A percentile compares a stretch with the other conserved stretches of the same genome.
Evolutionary conservation across 306 rosid genomes (phyloP).

Genomic region (Mimosa bimucronata): DNA sequence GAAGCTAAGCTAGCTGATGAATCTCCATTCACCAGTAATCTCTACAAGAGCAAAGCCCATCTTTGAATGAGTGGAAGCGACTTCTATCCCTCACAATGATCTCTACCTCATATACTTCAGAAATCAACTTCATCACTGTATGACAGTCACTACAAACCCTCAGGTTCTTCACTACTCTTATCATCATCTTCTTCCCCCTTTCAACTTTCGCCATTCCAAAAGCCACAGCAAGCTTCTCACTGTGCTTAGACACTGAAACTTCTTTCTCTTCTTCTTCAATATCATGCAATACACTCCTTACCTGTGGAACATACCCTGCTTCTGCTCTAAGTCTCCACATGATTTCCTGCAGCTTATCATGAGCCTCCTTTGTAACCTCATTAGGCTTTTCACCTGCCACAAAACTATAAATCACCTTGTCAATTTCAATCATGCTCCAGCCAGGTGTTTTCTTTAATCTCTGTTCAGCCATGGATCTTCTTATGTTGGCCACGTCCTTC

Average conservation of each 20-base stretch:
- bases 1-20: neutral
- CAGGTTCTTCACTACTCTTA: conserved; percentile 82
- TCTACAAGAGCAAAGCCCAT: conserved; percentile 76
- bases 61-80: conserved; percentile 78
- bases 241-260: conserved; percentile 73
- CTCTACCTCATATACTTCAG: conserved; percentile 68
- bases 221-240: conserved; percentile 92
- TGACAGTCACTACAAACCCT: conserved; percentile 85
- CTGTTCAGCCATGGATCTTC: conserved; percentile 69
- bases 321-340: conserved; percentile 63
- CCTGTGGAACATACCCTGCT: conserved; percentile 65
- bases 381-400: conserved; percentile 72
- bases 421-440: conserved; percentile 85
- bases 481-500: conserved; percentile 70
- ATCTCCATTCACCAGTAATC: conserved; percentile 67
- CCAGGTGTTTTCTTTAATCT: conserved; percentile 70
- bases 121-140: conserved; percentile 77
- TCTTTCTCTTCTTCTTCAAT: conserved; percentile 85
- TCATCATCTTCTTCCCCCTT: conserved; percentile 52
- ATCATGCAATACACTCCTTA: conserved; percentile 74
- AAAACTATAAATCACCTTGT: conserved; percentile 67
- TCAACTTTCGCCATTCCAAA: conserved; percentile 71
- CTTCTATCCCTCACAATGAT: conserved; percentile 81
- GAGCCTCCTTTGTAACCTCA: conserved; percentile 61
- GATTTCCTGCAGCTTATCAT: conserved; percentile 67